Evolutionary conservation across 1,284 basidiomycete genomes (phyloP), one percentile per base, ranked within the genome.

Genomic region (Trametes hirsuta): DNA sequence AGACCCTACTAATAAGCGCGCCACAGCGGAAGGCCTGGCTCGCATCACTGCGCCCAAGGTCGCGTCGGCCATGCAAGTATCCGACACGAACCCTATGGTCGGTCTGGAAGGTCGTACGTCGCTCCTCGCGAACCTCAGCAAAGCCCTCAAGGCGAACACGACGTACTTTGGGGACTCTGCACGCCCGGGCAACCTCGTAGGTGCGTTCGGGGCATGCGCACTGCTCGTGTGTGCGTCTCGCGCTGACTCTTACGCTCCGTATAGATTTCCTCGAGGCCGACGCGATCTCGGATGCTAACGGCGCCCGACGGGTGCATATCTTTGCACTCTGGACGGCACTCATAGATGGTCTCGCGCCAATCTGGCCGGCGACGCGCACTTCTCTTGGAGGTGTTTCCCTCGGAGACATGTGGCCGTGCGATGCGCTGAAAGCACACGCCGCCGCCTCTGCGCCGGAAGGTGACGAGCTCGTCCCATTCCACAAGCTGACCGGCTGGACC

Each of bases 401-500:
- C 11, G 95, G 95, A 30, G 95, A 97, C 71, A 94, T 95, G 46
- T 97, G 95, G 95, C 89, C 88, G 6, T 94, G 91, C 66, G 74
- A 82, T 2, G 82, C 84, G 1, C 80, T 91, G 48, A 75, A 74
- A 57, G 55, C 51, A 53, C 52, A 53, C 15, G 44, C 48, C 6
- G 15, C 39, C 5, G 35, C 46, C 62, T 69, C 35, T 63, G 71
- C 3, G 72, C 72, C 3, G 63, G 66, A 87, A 65, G 87, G 85
- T 47, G 86, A 89, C 61, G 81, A 87, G 61, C 79, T 94, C 41
- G 94, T 98, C 3, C 92, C 94, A 0, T 98, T 98, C 81, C 96
- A 98, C 79, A 98, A 98, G 73, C 82, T 98, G 49, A 93, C 93
- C 0, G 92, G 94, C 64, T 98, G 97, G 96, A 83, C 93, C 59